Conservation (phyloP, 2,329 filamentous ascomycete genomes). For the Truncatella angustata region DNA sequence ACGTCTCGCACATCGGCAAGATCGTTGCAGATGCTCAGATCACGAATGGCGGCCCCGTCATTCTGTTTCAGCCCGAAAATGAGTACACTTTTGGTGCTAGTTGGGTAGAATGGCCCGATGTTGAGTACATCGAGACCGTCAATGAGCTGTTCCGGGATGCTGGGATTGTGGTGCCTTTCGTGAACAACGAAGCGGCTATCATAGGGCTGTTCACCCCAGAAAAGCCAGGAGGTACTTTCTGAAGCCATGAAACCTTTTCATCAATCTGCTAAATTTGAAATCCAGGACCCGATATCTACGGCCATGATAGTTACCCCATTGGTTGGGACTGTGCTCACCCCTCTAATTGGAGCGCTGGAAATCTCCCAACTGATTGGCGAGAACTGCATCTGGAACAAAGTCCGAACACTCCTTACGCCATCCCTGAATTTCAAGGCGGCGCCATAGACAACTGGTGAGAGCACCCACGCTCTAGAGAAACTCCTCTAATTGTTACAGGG, state of each 20-base stretch:
- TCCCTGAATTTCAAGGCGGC: constrained; percentile 62
- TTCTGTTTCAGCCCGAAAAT: constrained; percentile 79
- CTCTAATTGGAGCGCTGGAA: constrained; percentile 55
- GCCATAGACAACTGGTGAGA: constrained; percentile 64
- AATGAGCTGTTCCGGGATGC: constrained; percentile 65
- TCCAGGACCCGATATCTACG: constrained; percentile 26
- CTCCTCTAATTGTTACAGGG: constrained; percentile 32
- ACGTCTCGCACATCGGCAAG: constrained; percentile 58
- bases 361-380: constrained; percentile 56
- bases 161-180: constrained; percentile 71
- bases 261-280: not conserved
- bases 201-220: constrained; percentile 64
- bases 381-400: constrained; percentile 57
- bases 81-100: constrained; percentile 62
- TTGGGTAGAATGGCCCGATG: constrained; percentile 58
- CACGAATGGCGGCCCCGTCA: constrained; percentile 77
- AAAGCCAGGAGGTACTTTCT: constrained; percentile 40
- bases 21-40: constrained; percentile 76
- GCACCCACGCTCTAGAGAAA: not conserved
- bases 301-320: constrained; percentile 41
- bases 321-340: constrained; percentile 45
- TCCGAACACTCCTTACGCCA: constrained; percentile 58
- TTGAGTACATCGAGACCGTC: constrained; percentile 68
- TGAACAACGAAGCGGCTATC: constrained; percentile 69
- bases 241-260: not conserved